phyloP scores from a whole-genome alignment of 257 asterid species.

The Linaria vulgaris region DNA sequence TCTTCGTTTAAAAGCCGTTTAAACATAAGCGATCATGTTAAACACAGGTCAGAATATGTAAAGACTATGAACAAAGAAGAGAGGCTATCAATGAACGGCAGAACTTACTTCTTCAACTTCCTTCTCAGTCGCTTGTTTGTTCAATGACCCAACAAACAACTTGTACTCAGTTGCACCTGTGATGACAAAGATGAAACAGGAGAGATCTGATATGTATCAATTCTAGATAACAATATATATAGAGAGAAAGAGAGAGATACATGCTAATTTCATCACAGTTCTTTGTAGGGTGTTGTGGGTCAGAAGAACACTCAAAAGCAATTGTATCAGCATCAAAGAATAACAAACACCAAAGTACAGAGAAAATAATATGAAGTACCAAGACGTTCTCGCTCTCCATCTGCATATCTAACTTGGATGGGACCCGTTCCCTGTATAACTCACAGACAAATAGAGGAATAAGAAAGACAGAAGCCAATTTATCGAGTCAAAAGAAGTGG shows the following conservation, averaged over 20 bases:
- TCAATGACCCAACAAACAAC: constrained; percentile 86
- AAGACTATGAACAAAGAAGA: constrained; percentile 17
- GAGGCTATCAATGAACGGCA: constrained; percentile 23
- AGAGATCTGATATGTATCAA: constrained; percentile 17
- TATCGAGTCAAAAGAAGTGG: constrained; percentile 19
- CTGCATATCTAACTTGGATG: constrained; percentile 97
- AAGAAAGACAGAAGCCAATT: constrained; percentile 17
- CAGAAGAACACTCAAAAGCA: not conserved
- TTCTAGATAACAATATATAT: constrained; percentile 5
- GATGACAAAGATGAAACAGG: constrained; percentile 23
- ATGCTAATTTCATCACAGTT: constrained; percentile 10
- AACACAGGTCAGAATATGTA: constrained; percentile 15
- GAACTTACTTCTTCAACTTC: constrained; percentile 86
- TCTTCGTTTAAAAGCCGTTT: constrained; percentile 1
- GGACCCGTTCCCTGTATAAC: constrained; percentile 81
- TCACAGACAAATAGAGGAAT: constrained; percentile 27
- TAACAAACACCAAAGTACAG: not conserved
- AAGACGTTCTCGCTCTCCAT: constrained; percentile 97
- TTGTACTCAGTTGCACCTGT: constrained; percentile 90
- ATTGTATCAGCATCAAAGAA: constrained; percentile 20
- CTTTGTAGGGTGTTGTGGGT: not conserved
- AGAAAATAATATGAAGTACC: constrained; percentile 44
- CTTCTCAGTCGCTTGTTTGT: constrained; percentile 86
- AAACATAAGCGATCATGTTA: constrained; percentile 1
- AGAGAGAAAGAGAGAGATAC: too few species aligned